Evolutionary conservation across 805 yeast genomes (phyloP).

Genomic region (Candida saitoana): DNA sequence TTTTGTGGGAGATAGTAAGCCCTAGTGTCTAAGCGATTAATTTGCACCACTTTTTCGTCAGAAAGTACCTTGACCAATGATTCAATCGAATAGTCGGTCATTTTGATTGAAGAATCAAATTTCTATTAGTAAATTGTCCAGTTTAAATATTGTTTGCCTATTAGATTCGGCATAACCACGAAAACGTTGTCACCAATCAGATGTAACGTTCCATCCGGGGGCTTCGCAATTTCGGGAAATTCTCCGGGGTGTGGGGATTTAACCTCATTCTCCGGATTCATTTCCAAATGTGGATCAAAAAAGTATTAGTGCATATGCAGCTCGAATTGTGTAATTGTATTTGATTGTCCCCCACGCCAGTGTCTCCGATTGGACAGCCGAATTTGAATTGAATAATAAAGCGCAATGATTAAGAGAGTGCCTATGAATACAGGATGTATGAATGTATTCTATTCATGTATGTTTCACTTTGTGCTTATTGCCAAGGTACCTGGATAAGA

Average conservation of each 20-base stretch:
- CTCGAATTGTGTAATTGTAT: not conserved
- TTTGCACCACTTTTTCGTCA: conserved; percentile 9
- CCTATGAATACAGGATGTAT: too few relatives aligned
- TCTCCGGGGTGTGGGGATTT: too few relatives aligned
- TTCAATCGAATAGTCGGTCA: conserved; percentile 2
- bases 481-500: too few relatives aligned
- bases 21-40: conserved; percentile 11
- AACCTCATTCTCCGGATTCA: not conserved
- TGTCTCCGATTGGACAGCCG: not conserved
- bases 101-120: too few relatives aligned
- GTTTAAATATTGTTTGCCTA: not conserved
- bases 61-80: conserved; percentile 8
- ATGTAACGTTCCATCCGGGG: not conserved
- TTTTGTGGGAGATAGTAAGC: conserved; percentile 13
- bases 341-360: not conserved
- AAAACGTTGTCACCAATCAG: too few relatives aligned
- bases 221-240: not conserved
- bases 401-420: too few relatives aligned
- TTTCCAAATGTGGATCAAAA: not conserved
- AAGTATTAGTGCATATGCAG: not conserved
- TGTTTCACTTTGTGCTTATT: too few relatives aligned
- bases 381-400: too few relatives aligned
- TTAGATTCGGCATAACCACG: not conserved
- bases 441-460: too few relatives aligned
- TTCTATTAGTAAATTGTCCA: not conserved